Evolutionary conservation across 2,329 filamentous ascomycete genomes (phyloP).

Genomic region (Xylaria arbuscula): DNA sequence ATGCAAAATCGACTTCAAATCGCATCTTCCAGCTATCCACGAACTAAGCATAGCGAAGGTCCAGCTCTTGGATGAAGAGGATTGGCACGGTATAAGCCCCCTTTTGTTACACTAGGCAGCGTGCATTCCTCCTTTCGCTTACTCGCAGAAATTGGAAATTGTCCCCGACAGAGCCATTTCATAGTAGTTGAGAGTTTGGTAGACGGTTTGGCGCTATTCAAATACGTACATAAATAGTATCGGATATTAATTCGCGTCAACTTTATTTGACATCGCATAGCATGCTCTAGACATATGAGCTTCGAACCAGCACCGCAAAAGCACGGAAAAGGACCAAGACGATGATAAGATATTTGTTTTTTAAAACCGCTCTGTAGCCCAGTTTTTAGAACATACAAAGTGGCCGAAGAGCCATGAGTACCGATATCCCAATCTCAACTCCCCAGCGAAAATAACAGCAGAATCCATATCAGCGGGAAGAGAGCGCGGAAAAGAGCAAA

Average conservation of each 20-base stretch:
- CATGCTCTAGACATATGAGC: not conserved
- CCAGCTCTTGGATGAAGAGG: not conserved
- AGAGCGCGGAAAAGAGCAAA: not conserved
- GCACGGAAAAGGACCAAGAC: not conserved
- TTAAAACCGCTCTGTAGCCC: not conserved
- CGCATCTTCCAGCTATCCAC: not conserved
- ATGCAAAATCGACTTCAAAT: no score
- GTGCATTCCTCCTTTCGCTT: not conserved
- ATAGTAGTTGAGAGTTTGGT: not conserved
- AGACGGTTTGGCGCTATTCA: not conserved
- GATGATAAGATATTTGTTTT: conserved; percentile 21
- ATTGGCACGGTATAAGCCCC: not conserved
- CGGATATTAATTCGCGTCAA: no score
- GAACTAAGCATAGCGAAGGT: not conserved
- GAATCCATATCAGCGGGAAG: conserved; percentile 7
- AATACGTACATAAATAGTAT: not conserved
- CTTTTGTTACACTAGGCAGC: not conserved
- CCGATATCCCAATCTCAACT: conserved; percentile 11
- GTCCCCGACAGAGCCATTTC: not conserved
- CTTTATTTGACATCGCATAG: not conserved
- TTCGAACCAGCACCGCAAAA: not conserved
- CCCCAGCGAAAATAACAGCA: not conserved
- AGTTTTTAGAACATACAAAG: conserved; percentile 7
- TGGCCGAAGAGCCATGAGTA: not conserved
- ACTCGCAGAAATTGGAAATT: not conserved